Percentiles rank a stretch among this genome's conserved stretches.
phyloP scores from a whole-genome alignment of 768 basidiomycete genomes.

The Galerina sulciceps region DNA sequence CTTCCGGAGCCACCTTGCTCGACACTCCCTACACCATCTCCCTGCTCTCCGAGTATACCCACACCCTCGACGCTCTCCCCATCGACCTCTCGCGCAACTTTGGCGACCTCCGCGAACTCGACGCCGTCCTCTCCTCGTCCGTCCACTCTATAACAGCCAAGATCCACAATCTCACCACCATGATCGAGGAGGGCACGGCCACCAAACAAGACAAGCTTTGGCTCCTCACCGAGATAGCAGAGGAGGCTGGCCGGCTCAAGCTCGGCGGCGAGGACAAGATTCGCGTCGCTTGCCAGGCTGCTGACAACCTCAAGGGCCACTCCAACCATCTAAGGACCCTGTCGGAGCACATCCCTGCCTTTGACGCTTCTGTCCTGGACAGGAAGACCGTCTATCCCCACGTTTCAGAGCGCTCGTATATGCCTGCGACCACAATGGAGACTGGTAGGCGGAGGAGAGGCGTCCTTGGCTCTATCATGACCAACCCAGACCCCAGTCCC shows the following conservation, averaged over 20 bases:
- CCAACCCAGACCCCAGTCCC: conserved; percentile 63
- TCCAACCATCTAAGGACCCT: conserved; percentile 63
- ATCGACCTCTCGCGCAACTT: conserved; percentile 93
- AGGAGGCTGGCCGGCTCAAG: conserved; percentile 89
- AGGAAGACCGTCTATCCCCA: conserved; percentile 78
- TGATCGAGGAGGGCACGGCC: conserved; percentile 69
- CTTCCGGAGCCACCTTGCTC: conserved; percentile 15
- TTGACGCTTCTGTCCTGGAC: conserved; percentile 59
- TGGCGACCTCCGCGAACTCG: conserved; percentile 96
- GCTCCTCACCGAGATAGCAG: conserved; percentile 91
- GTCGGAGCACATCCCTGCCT: conserved; percentile 64
- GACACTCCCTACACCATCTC: conserved; percentile 62
- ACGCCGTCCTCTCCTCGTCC: conserved; percentile 93
- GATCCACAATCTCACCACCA: conserved; percentile 72
- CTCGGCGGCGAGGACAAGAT: conserved; percentile 98
- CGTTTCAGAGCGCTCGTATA: conserved; percentile 68
- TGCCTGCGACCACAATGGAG: conserved; percentile 64
- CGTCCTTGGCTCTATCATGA: conserved; percentile 53
- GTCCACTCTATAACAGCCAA: conserved; percentile 82
- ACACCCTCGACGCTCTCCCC: conserved; percentile 92
- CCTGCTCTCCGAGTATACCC: conserved; percentile 83
- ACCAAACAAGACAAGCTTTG: conserved; percentile 78
- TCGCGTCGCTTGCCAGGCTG: conserved; percentile 88
- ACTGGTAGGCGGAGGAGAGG: conserved; percentile 66
- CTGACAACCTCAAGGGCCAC: conserved; percentile 81